Conservation (phyloP, 2,329 filamentous ascomycete species). For the Hymenoscyphus albidus region DNA sequence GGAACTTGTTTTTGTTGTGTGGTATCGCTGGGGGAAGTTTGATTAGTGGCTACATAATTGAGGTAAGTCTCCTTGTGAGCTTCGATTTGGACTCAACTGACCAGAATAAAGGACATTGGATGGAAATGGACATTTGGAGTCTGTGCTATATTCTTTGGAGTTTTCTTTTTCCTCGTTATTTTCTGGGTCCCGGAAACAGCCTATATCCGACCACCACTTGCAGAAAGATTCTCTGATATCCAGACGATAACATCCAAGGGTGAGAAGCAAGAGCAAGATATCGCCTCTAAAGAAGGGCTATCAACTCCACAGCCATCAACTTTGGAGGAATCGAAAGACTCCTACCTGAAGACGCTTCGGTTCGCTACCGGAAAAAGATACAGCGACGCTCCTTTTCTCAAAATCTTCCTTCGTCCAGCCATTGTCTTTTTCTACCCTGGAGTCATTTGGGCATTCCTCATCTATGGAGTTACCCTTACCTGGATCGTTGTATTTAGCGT, state of each 20-base stretch:
- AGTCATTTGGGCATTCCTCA: conserved; percentile 38
- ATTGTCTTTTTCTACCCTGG: conserved; percentile 38
- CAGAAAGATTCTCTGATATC: conserved; percentile 15
- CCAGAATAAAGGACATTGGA: conserved; percentile 34
- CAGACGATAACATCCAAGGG: conserved; percentile 23
- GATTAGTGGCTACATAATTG: conserved; percentile 39
- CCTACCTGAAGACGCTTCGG: conserved; percentile 30
- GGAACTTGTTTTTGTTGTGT: conserved; percentile 40
- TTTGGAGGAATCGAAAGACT: conserved; percentile 27
- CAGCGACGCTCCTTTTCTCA: conserved; percentile 34
- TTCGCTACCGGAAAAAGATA: conserved; percentile 35
- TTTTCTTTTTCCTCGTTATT: conserved; percentile 22
- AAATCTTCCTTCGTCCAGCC: conserved; percentile 36
- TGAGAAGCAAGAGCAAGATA: conserved; percentile 13
- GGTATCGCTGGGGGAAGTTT: conserved; percentile 39
- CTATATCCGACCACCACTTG: conserved; percentile 28
- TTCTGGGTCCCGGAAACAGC: conserved; percentile 30
- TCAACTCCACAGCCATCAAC: conserved; percentile 7
- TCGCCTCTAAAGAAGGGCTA: conserved; percentile 12
- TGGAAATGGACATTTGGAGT: conserved; percentile 41
- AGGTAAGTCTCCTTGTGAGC: conserved; percentile 10
- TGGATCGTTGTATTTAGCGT: conserved; percentile 45
- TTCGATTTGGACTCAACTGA: background rate
- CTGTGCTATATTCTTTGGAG: conserved; percentile 35
- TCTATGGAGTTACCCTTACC: conserved; percentile 42